These are phyloP conservation scores for Xylariales sp. DNA, from an alignment of 2,329 filamentous ascomycete species.

Conservation along the genomic window DNA sequence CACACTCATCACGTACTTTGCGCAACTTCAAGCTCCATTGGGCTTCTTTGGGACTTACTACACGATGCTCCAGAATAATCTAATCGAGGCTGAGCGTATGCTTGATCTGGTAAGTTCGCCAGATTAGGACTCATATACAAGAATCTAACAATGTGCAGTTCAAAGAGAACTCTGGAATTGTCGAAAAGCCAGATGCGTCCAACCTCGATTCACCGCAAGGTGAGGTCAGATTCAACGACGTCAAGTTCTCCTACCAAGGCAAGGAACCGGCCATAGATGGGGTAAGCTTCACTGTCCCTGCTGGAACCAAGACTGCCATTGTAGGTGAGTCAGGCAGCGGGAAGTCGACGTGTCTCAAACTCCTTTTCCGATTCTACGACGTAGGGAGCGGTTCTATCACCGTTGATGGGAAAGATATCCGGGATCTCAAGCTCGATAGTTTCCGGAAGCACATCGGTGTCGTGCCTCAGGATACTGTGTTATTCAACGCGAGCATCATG, in stretches of 20 bases:
- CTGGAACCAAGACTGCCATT: conserved; percentile 41
- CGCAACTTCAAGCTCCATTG: conserved; percentile 41
- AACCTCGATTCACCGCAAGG: conserved; percentile 28
- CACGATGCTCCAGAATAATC: conserved; percentile 39
- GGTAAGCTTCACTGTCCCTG: conserved; percentile 36
- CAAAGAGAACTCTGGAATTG: conserved; percentile 38
- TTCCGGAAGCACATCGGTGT: conserved; percentile 51
- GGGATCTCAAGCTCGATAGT: conserved; percentile 35
- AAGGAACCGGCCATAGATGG: conserved; percentile 33
- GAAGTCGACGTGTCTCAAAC: conserved; percentile 53
- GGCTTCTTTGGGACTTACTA: conserved; percentile 55
- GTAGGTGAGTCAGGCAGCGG: conserved; percentile 44
- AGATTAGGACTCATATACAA: accelerated
- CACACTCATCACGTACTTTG: conserved; percentile 33
- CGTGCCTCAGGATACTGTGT: conserved; percentile 50
- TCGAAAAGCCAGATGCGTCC: conserved; percentile 35
- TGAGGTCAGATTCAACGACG: conserved; percentile 36
- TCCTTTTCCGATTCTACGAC: conserved; percentile 57
- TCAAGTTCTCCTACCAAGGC: conserved; percentile 38
- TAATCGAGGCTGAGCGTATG: conserved; percentile 42
- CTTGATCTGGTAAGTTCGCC: conserved; percentile 32
- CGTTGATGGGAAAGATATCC: conserved; percentile 54
- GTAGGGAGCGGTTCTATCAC: conserved; percentile 46
- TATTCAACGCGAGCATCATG: conserved; percentile 56
- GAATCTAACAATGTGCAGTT: conserved; percentile 23